Conservation (phyloP, 768 basidiomycete genomes). For the Naganishia randhawae region DNA sequence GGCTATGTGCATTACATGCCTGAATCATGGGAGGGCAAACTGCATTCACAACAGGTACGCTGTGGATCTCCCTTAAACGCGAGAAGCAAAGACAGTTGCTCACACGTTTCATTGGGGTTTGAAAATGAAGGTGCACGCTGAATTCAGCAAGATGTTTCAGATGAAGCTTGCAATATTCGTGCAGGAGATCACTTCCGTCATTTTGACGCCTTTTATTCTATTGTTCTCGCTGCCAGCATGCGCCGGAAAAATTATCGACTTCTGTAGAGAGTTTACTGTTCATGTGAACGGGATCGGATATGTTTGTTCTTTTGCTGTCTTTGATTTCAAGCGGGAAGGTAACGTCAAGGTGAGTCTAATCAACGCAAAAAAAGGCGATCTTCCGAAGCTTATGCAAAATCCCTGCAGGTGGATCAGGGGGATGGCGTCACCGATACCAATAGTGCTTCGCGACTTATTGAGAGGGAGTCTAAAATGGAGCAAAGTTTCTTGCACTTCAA, state of each 20-base stretch:
- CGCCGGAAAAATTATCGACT: slow-evolving; percentile 87
- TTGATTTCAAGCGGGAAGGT: slow-evolving; percentile 92
- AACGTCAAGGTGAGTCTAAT: slow-evolving; percentile 68
- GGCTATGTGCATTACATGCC: slow-evolving; percentile 96
- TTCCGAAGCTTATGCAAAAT: not conserved
- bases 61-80: not conserved
- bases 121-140: slow-evolving; percentile 75
- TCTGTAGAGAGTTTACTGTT: slow-evolving; percentile 96
- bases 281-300: slow-evolving; percentile 95
- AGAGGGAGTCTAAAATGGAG: slow-evolving; percentile 97
- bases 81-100: too few species aligned
- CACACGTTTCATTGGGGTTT: too few species aligned
- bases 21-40: slow-evolving; percentile 76
- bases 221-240: slow-evolving; percentile 88
- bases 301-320: slow-evolving; percentile 96
- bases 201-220: slow-evolving; percentile 88
- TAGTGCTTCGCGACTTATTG: slow-evolving; percentile 59
- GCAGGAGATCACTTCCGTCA: slow-evolving; percentile 82
- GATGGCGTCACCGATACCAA: slow-evolving; percentile 57
- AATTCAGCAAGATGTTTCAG: slow-evolving; percentile 87
- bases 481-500: slow-evolving; percentile 56
- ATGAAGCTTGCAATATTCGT: slow-evolving; percentile 84
- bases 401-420: slow-evolving; percentile 5
- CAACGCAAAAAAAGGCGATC: not conserved
- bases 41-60: slow-evolving; percentile 80